These are phyloP conservation scores for Viola odorata DNA, from an alignment of 345 rosid species.

Conservation along the genomic window DNA sequence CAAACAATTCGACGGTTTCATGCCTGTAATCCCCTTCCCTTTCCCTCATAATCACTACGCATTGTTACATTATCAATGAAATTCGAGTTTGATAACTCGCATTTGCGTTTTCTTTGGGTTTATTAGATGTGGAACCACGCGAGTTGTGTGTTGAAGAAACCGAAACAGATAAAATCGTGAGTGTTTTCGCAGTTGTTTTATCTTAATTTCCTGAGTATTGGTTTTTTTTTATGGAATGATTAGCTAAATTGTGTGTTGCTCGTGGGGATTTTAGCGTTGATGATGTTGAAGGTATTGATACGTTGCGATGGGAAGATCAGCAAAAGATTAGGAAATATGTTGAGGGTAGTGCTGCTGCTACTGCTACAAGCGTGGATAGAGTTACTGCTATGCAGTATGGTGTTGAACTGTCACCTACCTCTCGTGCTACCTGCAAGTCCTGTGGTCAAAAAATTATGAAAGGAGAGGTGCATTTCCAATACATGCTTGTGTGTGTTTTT, in stretches of 20 bases:
- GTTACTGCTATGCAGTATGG: slow-evolving; percentile 36
- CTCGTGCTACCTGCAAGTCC: slow-evolving; percentile 70
- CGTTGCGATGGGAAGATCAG: slow-evolving; percentile 96
- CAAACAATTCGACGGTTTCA: slow-evolving; percentile 82
- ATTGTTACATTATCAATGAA: too few species aligned
- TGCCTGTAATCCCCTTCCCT: slow-evolving; percentile 52
- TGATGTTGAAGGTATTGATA: slow-evolving; percentile 85
- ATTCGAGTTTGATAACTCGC: too few species aligned
- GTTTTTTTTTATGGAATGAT: background rate
- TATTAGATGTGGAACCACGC: slow-evolving; percentile 90
- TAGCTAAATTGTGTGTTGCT: background rate
- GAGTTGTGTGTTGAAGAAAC: slow-evolving; percentile 61
- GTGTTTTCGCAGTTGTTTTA: slow-evolving; percentile 18
- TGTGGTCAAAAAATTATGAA: slow-evolving; percentile 71
- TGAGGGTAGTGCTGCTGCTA: slow-evolving; percentile 32
- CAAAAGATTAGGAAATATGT: slow-evolving; percentile 63
- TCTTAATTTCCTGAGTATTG: slow-evolving; percentile 1
- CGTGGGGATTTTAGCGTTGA: slow-evolving; percentile 42
- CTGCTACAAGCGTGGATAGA: background rate
- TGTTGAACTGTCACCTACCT: slow-evolving; percentile 66
- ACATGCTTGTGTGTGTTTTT: slow-evolving; percentile 56
- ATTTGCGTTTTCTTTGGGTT: background rate
- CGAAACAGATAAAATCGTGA: slow-evolving; percentile 73
- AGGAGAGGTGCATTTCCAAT: slow-evolving; percentile 55
- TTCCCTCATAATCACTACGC: background rate